A percentile compares a stretch with the other conserved stretches of the same genome.
Evolutionary conservation across 371 early-diverging fungal genomes (phyloP).

Genomic region (Chytridium lagenaria): DNA sequence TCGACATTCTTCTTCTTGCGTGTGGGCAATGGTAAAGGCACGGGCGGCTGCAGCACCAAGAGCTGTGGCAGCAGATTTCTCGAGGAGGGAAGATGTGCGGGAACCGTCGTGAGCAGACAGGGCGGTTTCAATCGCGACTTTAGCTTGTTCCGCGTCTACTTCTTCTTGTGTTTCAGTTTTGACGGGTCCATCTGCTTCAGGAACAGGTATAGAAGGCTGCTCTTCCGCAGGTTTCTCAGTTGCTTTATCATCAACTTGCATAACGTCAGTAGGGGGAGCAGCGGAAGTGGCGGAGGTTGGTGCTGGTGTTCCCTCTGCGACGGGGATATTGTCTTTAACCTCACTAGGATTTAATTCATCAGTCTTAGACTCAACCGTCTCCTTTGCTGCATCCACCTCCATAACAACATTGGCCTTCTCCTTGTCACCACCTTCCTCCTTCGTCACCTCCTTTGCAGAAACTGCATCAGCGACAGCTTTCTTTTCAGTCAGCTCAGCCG

Average conservation of each 20-base stretch:
- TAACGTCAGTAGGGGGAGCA: neutral
- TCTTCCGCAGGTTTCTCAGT: conserved; percentile 3
- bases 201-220: neutral
- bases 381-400: neutral
- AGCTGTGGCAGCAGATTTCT: conserved; percentile 61
- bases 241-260: neutral
- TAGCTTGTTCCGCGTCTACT: neutral
- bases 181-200: neutral
- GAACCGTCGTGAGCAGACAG: neutral
- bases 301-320: neutral
- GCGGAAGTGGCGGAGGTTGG: neutral
- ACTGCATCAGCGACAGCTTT: neutral
- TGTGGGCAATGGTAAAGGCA: conserved; percentile 55
- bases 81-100: no score
- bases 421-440: neutral
- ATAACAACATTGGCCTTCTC: neutral
- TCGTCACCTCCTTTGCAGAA: neutral
- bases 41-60: conserved; percentile 69
- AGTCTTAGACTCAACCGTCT: neutral
- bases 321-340: neutral
- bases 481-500: conserved; percentile 40
- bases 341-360: neutral
- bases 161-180: neutral
- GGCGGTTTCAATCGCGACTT: neutral
- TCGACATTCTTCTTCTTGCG: conserved; percentile 82